phyloP scores from a whole-genome alignment of 495 filamentous ascomycete genomes.

The Aspergillus conjunctus region DNA sequence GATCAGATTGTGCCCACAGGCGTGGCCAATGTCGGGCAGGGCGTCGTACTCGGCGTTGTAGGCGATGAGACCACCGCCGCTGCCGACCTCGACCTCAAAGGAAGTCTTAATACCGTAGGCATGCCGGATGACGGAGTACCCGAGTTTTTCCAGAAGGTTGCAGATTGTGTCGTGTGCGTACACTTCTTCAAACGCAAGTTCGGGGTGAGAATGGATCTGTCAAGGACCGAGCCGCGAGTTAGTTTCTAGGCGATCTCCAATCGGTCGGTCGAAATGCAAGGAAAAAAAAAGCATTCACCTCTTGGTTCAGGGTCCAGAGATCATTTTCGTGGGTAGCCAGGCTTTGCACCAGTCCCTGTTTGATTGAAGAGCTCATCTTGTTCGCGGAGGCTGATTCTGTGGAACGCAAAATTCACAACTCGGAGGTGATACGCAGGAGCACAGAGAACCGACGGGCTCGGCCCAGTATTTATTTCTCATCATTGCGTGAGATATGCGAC shows the following conservation, averaged over 20 bases:
- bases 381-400: no score
- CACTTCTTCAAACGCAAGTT: conserved; percentile 17
- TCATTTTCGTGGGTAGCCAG: neutral
- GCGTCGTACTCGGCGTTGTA: conserved; percentile 44
- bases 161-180: conserved; percentile 15
- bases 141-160: conserved; percentile 18
- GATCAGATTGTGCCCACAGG: conserved; percentile 66
- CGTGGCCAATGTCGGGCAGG: conserved; percentile 57
- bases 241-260: no score
- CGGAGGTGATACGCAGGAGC: neutral
- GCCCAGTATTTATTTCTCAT: neutral
- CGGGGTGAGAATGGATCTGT: conserved; percentile 9
- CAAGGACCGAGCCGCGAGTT: no score
- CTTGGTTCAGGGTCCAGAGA: neutral
- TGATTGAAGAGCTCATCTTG: neutral
- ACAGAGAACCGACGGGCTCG: neutral
- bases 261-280: no score
- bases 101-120: conserved; percentile 28
- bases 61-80: conserved; percentile 27
- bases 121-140: conserved; percentile 24
- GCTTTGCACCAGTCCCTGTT: neutral
- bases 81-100: conserved; percentile 27
- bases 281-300: no score
- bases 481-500: no score
- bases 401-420: no score